These are phyloP conservation scores for Solanum clarkiae DNA, from an alignment of 257 asterid species.

Conservation along the genomic window DNA sequence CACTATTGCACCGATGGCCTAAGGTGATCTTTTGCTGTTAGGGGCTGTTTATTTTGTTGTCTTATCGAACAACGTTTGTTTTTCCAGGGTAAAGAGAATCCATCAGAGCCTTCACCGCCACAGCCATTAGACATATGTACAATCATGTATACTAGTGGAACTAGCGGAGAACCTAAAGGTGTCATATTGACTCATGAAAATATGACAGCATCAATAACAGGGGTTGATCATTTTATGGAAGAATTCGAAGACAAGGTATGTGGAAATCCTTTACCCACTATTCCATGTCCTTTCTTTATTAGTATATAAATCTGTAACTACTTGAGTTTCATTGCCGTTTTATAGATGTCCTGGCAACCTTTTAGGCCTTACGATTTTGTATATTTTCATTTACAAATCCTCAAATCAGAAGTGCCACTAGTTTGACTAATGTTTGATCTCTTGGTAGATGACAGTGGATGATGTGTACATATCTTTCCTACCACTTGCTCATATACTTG, in stretches of 20 bases:
- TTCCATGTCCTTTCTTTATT: neutral
- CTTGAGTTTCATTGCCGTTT: neutral
- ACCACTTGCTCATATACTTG: constrained; percentile 98
- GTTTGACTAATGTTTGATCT: neutral
- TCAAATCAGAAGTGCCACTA: neutral
- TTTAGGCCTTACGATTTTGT: neutral
- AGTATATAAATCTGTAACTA: neutral
- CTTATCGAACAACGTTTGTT: neutral
- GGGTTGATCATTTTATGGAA: constrained; percentile 81
- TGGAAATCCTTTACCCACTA: neutral
- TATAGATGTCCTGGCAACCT: neutral
- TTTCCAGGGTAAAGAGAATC: constrained; percentile 56
- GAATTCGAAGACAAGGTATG: constrained; percentile 83
- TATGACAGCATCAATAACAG: constrained; percentile 43
- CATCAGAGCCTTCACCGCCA: constrained; percentile 54
- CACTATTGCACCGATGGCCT: neutral
- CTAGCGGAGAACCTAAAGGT: constrained; percentile 95
- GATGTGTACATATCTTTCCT: constrained; percentile 95
- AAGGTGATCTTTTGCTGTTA: neutral
- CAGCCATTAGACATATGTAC: constrained; percentile 49
- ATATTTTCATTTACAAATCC: neutral
- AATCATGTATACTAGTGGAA: constrained; percentile 96
- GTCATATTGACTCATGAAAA: constrained; percentile 86
- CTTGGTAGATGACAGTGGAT: constrained; percentile 68
- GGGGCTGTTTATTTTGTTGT: neutral